Percentiles rank a stretch among this genome's conserved stretches.
Evolutionary conservation across 345 rosid species (phyloP).

Genomic region (Gossypioides kirkii): DNA sequence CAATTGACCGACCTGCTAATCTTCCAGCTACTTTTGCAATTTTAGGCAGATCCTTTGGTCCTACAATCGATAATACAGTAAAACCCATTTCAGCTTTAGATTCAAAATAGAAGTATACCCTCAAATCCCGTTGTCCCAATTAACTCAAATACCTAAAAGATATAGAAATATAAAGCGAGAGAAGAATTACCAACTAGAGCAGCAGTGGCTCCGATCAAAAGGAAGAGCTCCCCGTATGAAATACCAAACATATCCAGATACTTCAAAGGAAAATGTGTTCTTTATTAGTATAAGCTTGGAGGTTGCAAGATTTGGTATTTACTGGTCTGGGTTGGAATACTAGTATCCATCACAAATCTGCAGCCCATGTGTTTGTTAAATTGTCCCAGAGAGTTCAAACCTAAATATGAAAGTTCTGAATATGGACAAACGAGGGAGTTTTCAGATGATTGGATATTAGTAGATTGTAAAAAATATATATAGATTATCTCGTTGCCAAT

Average conservation of each 20-base stretch:
- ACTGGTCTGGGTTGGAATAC: neutral
- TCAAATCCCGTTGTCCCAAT: neutral
- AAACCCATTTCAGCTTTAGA: conserved; percentile 3
- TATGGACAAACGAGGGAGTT: neutral
- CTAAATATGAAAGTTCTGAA: too few species aligned
- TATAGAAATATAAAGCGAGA: neutral
- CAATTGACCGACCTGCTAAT: conserved; percentile 73
- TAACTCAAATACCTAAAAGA: neutral
- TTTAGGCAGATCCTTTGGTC: conserved; percentile 77
- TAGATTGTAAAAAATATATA: too few species aligned
- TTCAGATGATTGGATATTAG: neutral
- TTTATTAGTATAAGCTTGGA: neutral
- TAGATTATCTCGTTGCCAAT: too few species aligned
- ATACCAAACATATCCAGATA: conserved; percentile 46
- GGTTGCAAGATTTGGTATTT: neutral
- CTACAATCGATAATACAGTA: conserved; percentile 24
- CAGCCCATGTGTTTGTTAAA: neutral
- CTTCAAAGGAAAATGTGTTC: neutral
- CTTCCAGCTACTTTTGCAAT: conserved; percentile 79
- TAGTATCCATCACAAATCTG: neutral
- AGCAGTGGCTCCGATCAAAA: conserved; percentile 57
- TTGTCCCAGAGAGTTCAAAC: neutral
- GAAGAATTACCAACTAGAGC: conserved; percentile 52
- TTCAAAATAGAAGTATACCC: neutral
- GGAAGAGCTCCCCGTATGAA: conserved; percentile 61